phyloP scores from a whole-genome alignment of 1,139 yeast species.

The Magnusiomyces sp. region DNA sequence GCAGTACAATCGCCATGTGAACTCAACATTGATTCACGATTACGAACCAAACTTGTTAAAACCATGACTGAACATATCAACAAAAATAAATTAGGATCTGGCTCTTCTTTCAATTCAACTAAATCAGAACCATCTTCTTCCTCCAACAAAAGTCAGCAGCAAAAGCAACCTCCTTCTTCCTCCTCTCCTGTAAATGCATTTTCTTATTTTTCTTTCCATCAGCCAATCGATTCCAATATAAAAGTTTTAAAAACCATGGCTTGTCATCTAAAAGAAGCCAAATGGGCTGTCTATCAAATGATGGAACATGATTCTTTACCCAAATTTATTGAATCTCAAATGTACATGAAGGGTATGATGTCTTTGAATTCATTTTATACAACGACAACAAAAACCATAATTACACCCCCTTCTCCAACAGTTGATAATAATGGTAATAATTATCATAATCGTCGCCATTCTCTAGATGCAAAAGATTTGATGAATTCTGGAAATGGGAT shows the following conservation, averaged over 20 bases:
- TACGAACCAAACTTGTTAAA: conserved; percentile 43
- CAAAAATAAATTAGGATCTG: no score
- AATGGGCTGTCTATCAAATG: conserved; percentile 43
- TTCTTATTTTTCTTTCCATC: neutral
- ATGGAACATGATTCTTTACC: conserved; percentile 72
- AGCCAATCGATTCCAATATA: neutral
- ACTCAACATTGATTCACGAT: conserved; percentile 56
- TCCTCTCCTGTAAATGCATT: neutral
- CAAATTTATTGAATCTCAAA: conserved; percentile 47
- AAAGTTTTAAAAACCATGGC: neutral
- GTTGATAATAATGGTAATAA: no score
- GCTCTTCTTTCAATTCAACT: no score
- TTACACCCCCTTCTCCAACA: no score
- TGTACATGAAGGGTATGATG: conserved; percentile 20
- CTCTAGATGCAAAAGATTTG: no score
- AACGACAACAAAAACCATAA: no score
- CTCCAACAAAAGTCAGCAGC: no score
- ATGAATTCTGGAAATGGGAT: no score
- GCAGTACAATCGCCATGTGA: conserved; percentile 64
- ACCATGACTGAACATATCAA: conserved; percentile 34
- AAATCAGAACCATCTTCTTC: no score
- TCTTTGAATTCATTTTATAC: neutral
- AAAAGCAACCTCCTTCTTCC: neutral
- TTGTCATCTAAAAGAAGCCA: conserved; percentile 21
- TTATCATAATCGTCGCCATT: no score